Percentiles rank a stretch among this genome's conserved stretches.
These are phyloP conservation scores for Scedosporium dehoogii DNA, from an alignment of 2,329 filamentous ascomycete species.

Conservation along the genomic window DNA sequence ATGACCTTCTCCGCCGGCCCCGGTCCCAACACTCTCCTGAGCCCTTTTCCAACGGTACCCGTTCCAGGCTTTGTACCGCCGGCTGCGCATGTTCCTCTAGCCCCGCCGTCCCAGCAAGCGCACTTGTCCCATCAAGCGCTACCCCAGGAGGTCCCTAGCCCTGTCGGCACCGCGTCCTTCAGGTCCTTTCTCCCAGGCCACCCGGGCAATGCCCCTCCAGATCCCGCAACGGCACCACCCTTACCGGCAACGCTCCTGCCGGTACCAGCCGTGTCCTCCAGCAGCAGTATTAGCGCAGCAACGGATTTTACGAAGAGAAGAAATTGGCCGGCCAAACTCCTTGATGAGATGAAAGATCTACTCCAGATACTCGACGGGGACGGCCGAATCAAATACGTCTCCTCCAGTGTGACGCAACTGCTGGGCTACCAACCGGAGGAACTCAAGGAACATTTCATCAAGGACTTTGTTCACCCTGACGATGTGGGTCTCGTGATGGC, in stretches of 20 bases:
- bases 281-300: constrained; percentile 14
- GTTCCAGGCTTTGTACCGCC: background rate
- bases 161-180: background rate
- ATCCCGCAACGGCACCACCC: background rate
- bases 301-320: constrained; percentile 38
- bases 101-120: background rate
- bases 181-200: background rate
- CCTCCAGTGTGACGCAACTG: constrained; percentile 62
- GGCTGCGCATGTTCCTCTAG: background rate
- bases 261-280: background rate
- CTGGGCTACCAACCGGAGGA: constrained; percentile 67
- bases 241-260: background rate
- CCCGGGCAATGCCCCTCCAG: background rate
- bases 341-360: constrained; percentile 84
- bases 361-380: constrained; percentile 79
- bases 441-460: constrained; percentile 64
- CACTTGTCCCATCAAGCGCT: background rate
- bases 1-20: constrained; percentile 22
- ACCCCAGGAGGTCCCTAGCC: background rate
- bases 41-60: constrained; percentile 7
- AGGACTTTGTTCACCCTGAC: constrained; percentile 76
- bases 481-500: constrained; percentile 74
- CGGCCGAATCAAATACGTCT: constrained; percentile 77
- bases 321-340: constrained; percentile 79
- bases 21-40: constrained; percentile 11